Percentiles rank a stretch among this genome's conserved stretches.
phyloP scores from a whole-genome alignment of 129 eudicot genomes.

The Oenanthe sinensis region DNA sequence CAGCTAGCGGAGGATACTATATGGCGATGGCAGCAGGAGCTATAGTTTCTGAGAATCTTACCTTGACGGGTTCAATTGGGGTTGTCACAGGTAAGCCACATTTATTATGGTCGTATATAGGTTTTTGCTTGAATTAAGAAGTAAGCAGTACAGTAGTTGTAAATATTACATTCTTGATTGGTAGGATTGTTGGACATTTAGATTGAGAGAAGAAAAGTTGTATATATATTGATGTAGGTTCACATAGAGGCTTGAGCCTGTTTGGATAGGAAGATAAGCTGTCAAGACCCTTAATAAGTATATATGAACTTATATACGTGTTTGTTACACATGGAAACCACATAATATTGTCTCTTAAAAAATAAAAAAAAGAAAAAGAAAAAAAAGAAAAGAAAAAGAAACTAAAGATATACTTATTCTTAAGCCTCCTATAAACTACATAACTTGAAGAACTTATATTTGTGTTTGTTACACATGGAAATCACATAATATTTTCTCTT shows the following conservation, averaged over 20 bases:
- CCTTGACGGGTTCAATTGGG: conserved; percentile 91
- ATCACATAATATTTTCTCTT: neutral
- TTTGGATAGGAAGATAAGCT: neutral
- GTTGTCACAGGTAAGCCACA: conserved; percentile 47
- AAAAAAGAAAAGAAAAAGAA: neutral
- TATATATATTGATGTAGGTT: no score
- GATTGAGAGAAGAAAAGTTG: no score
- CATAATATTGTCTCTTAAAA: neutral
- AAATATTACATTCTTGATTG: neutral
- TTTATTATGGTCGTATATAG: neutral
- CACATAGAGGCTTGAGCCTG: neutral
- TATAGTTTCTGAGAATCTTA: conserved; percentile 77
- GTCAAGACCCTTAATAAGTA: neutral
- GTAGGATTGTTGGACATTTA: neutral
- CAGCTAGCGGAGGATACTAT: conserved; percentile 97
- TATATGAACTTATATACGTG: neutral
- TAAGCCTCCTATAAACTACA: neutral
- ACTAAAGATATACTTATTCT: neutral
- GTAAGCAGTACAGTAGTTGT: neutral
- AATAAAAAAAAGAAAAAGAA: neutral
- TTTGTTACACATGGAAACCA: neutral
- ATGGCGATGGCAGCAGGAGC: conserved; percentile 88
- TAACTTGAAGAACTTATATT: neutral
- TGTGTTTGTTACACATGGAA: neutral
- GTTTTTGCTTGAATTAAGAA: neutral